Evolutionary conservation across 2,329 filamentous ascomycete species (phyloP).

Genomic region (Fusarium virguliforme): DNA sequence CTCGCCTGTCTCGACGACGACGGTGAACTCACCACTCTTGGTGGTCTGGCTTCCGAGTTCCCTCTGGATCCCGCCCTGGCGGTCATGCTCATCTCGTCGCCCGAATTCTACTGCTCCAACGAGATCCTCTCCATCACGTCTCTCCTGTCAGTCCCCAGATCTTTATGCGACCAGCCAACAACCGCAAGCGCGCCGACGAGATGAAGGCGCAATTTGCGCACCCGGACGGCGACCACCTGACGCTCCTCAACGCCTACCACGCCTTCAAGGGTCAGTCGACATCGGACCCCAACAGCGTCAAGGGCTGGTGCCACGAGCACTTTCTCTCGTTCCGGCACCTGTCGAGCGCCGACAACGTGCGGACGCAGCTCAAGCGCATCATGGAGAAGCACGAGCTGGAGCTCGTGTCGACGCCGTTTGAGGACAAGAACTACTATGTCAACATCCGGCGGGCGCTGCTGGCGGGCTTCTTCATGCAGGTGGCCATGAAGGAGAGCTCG

Average conservation of each 20-base stretch:
- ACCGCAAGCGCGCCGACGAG: conserved; percentile 93
- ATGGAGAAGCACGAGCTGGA: conserved; percentile 95
- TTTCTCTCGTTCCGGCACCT: conserved; percentile 92
- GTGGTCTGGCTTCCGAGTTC: conserved; percentile 92
- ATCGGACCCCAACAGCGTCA: conserved; percentile 76
- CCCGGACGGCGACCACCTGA: conserved; percentile 93
- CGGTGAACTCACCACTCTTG: conserved; percentile 89
- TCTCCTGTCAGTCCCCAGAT: conserved; percentile 93
- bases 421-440: conserved; percentile 97
- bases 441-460: conserved; percentile 96
- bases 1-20: conserved; percentile 97
- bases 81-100: conserved; percentile 97
- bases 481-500: conserved; percentile 91
- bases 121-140: conserved; percentile 97
- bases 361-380: conserved; percentile 90
- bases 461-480: conserved; percentile 99
- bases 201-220: conserved; percentile 98
- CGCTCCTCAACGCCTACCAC: conserved; percentile 97
- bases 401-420: conserved; percentile 89
- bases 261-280: conserved; percentile 86
- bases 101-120: conserved; percentile 98
- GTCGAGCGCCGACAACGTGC: conserved; percentile 94
- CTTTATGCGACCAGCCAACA: conserved; percentile 88
- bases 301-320: conserved; percentile 97
- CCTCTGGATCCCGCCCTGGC: conserved; percentile 94